phyloP scores from a whole-genome alignment of 768 basidiomycete genomes.

The Panaeolus cyanescens region DNA sequence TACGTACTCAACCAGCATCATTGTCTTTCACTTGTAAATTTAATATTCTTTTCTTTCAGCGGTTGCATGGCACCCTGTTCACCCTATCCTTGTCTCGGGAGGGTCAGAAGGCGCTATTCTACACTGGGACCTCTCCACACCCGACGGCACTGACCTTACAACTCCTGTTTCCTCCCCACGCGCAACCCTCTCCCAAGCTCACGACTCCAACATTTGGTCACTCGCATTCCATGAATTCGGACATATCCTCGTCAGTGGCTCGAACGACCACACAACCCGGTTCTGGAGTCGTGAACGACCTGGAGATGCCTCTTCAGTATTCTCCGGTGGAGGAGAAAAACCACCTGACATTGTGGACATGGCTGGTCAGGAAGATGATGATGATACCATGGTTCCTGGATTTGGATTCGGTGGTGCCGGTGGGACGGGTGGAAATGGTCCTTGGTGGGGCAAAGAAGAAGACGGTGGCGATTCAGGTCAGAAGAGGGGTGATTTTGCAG shows the following conservation, averaged over 20 bases:
- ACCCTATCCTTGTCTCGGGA: conserved; percentile 89
- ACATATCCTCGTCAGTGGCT: conserved; percentile 89
- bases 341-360: conserved; percentile 68
- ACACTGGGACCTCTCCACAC: conserved; percentile 87
- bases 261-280: conserved; percentile 99
- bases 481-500: conserved; percentile 28
- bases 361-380: conserved; percentile 69
- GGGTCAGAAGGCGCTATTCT: conserved; percentile 93
- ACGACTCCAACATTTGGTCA: conserved; percentile 98
- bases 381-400: conserved; percentile 75
- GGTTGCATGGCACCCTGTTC: conserved; percentile 94
- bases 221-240: conserved; percentile 95
- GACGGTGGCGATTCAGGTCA: conserved; percentile 30
- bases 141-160: conserved; percentile 47
- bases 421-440: conserved; percentile 38
- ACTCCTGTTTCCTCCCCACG: conserved; percentile 60
- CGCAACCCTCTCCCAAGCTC: conserved; percentile 90
- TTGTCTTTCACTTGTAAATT: background rate
- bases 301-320: conserved; percentile 77
- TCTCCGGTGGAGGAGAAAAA: conserved; percentile 82
- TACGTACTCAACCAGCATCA: conserved; percentile 42
- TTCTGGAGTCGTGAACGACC: conserved; percentile 96
- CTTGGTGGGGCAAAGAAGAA: conserved; percentile 51
- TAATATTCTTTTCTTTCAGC: conserved; percentile 44
- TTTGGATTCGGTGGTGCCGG: conserved; percentile 50